Percentiles rank a stretch among this genome's conserved stretches.
phyloP scores from a whole-genome alignment of 345 rosid species.

The Eucalyptus dawsonii region DNA sequence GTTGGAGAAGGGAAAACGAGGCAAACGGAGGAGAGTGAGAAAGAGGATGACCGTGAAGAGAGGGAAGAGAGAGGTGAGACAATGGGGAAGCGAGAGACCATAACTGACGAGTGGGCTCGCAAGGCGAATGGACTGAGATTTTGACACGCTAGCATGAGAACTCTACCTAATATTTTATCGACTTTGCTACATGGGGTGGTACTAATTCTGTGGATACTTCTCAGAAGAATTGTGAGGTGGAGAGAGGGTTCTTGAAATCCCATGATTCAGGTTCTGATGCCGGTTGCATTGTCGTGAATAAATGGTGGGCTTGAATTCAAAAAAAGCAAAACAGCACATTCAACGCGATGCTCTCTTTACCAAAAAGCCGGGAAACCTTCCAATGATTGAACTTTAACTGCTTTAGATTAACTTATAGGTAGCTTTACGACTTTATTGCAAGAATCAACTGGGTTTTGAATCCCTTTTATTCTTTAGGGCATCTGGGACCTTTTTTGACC shows the following conservation, averaged over 20 bases:
- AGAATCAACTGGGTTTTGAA: background rate
- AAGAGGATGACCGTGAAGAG: no score
- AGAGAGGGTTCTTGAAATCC: background rate
- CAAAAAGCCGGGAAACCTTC: background rate
- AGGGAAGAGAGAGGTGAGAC: no score
- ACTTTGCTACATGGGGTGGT: background rate
- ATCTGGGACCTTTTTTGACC: background rate
- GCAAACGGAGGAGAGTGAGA: no score
- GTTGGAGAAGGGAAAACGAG: no score
- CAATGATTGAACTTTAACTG: background rate
- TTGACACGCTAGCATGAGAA: no score
- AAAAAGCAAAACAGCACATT: background rate
- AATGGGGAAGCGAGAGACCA: no score
- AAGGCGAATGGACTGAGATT: no score
- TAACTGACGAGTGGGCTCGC: no score
- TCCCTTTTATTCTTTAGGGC: background rate
- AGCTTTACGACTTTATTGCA: background rate
- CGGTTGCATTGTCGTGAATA: background rate
- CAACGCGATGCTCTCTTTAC: background rate
- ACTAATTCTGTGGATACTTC: background rate
- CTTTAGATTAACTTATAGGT: background rate
- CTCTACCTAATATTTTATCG: no score
- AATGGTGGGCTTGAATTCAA: background rate
- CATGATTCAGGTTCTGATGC: background rate
- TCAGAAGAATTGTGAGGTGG: background rate